A percentile compares a stretch with the other conserved stretches of the same genome.
Conservation (phyloP, 2,329 filamentous ascomycete genomes). For the Botrytis fabae region DNA sequence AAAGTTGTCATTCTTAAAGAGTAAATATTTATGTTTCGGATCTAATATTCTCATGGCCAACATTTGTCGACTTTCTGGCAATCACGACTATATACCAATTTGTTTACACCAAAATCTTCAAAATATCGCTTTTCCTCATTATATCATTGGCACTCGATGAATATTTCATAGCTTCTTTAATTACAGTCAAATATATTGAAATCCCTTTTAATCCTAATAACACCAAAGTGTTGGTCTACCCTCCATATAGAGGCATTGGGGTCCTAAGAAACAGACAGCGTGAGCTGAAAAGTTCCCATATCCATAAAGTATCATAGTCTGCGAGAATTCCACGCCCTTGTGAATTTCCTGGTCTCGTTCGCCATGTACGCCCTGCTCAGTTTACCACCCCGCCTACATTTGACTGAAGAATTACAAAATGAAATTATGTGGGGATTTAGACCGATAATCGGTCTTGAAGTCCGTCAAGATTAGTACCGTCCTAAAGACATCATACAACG, state of each 20-base stretch:
- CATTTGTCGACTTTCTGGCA: neutral
- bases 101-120: neutral
- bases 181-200: neutral
- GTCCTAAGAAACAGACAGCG: neutral
- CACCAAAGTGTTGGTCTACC: slow-evolving; percentile 12
- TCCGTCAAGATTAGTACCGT: neutral
- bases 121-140: neutral
- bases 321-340: neutral
- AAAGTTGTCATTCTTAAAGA: neutral
- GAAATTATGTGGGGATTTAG: neutral
- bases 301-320: neutral
- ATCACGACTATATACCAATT: neutral
- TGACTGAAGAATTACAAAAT: slow-evolving; percentile 1
- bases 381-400: slow-evolving; percentile 19
- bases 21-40: neutral
- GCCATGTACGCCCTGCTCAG: slow-evolving; percentile 31
- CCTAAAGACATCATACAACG: neutral
- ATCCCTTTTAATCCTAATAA: slow-evolving; percentile 3
- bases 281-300: neutral
- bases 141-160: neutral
- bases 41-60: too few species aligned
- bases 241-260: neutral
- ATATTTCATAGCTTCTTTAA: neutral
- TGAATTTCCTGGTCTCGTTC: slow-evolving; percentile 11
- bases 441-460: neutral